Conservation (phyloP, 2,329 filamentous ascomycete species). For the Talaromyces sp. region DNA sequence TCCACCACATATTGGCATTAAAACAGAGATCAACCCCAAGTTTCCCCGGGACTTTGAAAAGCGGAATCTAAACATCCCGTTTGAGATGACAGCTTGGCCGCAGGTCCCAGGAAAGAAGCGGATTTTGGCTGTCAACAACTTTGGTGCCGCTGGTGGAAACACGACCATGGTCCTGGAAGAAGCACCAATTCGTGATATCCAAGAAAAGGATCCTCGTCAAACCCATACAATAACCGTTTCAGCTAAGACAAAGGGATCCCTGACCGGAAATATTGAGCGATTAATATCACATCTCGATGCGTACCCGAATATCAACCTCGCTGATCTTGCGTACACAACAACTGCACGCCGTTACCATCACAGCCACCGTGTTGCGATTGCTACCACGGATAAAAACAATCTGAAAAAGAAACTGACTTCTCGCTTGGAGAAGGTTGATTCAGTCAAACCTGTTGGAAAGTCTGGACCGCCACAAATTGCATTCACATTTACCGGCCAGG, state of each 20-base stretch:
- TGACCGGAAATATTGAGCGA: constrained; percentile 44
- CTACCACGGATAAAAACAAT: constrained; percentile 3
- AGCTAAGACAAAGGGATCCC: constrained; percentile 46
- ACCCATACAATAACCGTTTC: constrained; percentile 52
- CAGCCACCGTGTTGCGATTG: constrained; percentile 20
- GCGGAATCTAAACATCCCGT: constrained; percentile 41
- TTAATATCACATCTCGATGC: constrained; percentile 3
- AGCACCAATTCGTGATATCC: constrained; percentile 25
- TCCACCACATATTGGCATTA: constrained; percentile 32
- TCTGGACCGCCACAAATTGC: constrained; percentile 16
- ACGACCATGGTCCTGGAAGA: constrained; percentile 45
- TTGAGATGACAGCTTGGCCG: constrained; percentile 41
- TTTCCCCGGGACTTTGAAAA: constrained; percentile 40
- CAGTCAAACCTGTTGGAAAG: background rate
- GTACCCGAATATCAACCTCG: constrained; percentile 39
- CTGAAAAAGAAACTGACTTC: constrained; percentile 16
- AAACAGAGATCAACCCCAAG: constrained; percentile 40
- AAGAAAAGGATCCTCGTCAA: constrained; percentile 45
- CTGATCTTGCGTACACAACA: constrained; percentile 60
- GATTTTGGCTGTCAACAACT: constrained; percentile 58
- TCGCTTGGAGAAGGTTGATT: background rate
- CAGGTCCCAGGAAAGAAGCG: constrained; percentile 25
- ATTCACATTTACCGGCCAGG: constrained; percentile 33
- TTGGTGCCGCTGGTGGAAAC: constrained; percentile 66
- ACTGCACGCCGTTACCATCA: constrained; percentile 53